Percentiles rank a stretch among this genome's conserved stretches.
Conservation (phyloP, 768 basidiomycete genomes). For the Amanita pseudoporphyria region DNA sequence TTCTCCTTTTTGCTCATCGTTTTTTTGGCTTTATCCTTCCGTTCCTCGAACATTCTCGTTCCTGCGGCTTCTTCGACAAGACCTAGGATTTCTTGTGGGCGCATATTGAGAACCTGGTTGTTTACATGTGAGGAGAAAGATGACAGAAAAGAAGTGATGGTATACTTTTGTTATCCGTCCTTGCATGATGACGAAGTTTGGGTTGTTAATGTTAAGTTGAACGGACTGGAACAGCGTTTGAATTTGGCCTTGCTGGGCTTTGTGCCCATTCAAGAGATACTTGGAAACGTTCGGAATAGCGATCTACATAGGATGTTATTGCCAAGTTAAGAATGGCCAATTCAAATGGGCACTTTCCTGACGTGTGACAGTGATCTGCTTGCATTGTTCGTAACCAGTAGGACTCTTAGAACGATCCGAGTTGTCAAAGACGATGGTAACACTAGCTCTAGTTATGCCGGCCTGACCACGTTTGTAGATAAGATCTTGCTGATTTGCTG, state of each 20-base stretch:
- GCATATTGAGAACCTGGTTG: constrained; percentile 86
- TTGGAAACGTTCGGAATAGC: constrained; percentile 90
- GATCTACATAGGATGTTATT: constrained; percentile 40
- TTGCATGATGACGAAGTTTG: constrained; percentile 99
- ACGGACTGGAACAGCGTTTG: constrained; percentile 95
- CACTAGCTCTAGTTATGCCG: constrained; percentile 92
- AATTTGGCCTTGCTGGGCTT: constrained; percentile 72
- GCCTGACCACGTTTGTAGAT: constrained; percentile 99
- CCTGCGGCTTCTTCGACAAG: constrained; percentile 99
- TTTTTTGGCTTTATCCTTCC: constrained; percentile 92
- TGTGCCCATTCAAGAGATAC: constrained; percentile 94
- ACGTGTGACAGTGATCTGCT: constrained; percentile 94
- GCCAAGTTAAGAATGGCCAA: too few relatives aligned
- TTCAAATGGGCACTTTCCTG: constrained; percentile 48
- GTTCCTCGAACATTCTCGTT: constrained; percentile 98
- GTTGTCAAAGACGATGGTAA: constrained; percentile 98
- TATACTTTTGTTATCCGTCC: constrained; percentile 94
- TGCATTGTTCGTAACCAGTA: constrained; percentile 64
- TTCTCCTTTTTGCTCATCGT: constrained; percentile 98
- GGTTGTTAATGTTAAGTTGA: constrained; percentile 98
- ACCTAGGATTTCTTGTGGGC: constrained; percentile 92
- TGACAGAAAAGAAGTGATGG: not conserved
- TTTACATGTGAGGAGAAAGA: not conserved
- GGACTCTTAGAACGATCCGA: constrained; percentile 82
- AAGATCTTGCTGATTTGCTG: constrained; percentile 91